Percentiles rank a stretch among this genome's conserved stretches.
Evolutionary conservation across 2,329 filamentous ascomycete genomes (phyloP).

Genomic region (Chaetothyriales sp.): DNA sequence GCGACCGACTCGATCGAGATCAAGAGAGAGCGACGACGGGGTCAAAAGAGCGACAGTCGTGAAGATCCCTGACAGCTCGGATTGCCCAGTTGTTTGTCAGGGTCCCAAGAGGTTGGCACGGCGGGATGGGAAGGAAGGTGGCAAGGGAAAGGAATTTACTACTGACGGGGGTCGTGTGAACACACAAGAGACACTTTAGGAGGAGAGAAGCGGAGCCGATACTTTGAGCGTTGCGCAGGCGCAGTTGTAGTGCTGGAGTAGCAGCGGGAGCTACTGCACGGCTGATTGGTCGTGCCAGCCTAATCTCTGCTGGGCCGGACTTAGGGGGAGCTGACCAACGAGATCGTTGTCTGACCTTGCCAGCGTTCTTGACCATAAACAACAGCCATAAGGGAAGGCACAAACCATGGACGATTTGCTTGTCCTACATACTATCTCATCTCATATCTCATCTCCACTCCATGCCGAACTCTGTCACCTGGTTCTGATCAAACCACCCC

Average conservation of each 20-base stretch:
- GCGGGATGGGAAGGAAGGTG: constrained; percentile 26
- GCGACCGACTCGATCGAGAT: constrained; percentile 10
- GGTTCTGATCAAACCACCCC: background rate
- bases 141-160: constrained; percentile 15
- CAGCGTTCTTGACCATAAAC: background rate
- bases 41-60: constrained; percentile 18
- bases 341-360: background rate
- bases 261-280: background rate
- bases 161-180: constrained; percentile 11
- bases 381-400: background rate
- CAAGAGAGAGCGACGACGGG: constrained; percentile 11
- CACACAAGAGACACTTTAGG: constrained; percentile 17
- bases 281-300: background rate
- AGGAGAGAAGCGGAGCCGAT: constrained; percentile 1
- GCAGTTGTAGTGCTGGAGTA: background rate
- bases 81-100: background rate
- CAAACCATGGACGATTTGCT: background rate
- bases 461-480: background rate
- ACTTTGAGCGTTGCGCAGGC: background rate
- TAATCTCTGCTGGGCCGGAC: background rate
- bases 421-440: background rate
- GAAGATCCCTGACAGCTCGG: background rate
- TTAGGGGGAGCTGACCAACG: too few species aligned
- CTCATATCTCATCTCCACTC: background rate
- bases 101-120: constrained; percentile 4